Evolutionary conservation across 2,329 filamentous ascomycete species (phyloP).

Genomic region (Clarireedia paspali): DNA sequence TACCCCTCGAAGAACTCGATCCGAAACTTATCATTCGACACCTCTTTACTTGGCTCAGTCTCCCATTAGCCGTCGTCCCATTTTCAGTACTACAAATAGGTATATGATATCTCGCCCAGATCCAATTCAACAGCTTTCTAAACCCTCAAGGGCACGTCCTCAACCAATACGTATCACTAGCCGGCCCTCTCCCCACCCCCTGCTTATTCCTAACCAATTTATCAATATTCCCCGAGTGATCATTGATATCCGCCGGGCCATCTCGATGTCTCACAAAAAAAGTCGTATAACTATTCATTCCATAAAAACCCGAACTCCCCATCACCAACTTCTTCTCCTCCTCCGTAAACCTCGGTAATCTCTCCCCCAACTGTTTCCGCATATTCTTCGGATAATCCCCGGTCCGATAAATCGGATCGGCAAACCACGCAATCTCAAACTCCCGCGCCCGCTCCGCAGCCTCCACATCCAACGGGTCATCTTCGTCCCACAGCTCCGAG

Average conservation of each 20-base stretch:
- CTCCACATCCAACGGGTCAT: slow-evolving; percentile 64
- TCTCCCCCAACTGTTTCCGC: slow-evolving; percentile 69
- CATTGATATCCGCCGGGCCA: slow-evolving; percentile 51
- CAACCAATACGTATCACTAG: slow-evolving; percentile 77
- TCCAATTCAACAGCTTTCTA: slow-evolving; percentile 67
- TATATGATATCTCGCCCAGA: slow-evolving; percentile 66
- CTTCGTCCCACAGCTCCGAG: slow-evolving; percentile 66
- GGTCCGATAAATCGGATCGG: slow-evolving; percentile 69
- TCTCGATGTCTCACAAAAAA: slow-evolving; percentile 72
- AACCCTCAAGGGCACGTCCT: slow-evolving; percentile 67
- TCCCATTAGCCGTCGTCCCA: slow-evolving; percentile 75
- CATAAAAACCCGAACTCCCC: slow-evolving; percentile 84
- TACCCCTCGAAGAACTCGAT: slow-evolving; percentile 71
- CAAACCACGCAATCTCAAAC: slow-evolving; percentile 81
- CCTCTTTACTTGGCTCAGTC: slow-evolving; percentile 60
- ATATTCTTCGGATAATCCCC: slow-evolving; percentile 78
- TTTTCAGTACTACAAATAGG: slow-evolving; percentile 88
- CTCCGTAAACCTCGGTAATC: slow-evolving; percentile 65
- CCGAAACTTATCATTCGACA: slow-evolving; percentile 74
- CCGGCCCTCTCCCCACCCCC: slow-evolving; percentile 65
- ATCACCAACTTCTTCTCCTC: slow-evolving; percentile 61
- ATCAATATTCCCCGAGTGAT: slow-evolving; percentile 70
- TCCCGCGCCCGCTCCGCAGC: slow-evolving; percentile 73
- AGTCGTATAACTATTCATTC: slow-evolving; percentile 87
- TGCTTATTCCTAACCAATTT: slow-evolving; percentile 61